A percentile compares a stretch with the other conserved stretches of the same genome.
phyloP scores from a whole-genome alignment of 495 filamentous ascomycete genomes.

The Penicillium silybi region DNA sequence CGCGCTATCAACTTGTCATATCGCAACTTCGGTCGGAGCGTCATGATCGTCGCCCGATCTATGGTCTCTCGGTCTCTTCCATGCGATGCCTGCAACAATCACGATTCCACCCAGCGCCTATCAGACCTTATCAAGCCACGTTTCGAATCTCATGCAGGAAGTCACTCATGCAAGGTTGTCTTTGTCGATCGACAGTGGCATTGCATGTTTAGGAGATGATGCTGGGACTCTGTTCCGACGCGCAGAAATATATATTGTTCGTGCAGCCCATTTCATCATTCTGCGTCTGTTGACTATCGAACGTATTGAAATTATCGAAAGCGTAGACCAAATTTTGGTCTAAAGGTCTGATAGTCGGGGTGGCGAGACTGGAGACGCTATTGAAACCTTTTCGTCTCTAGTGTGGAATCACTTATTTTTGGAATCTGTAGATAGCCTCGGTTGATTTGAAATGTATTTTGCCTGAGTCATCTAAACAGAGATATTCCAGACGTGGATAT shows the following conservation, averaged over 20 bases:
- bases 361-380: background rate
- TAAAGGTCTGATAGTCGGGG: background rate
- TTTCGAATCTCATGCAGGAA: background rate
- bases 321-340: background rate
- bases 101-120: constrained; percentile 7
- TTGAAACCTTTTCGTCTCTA: background rate
- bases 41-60: constrained; percentile 14
- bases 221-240: background rate
- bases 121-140: background rate
- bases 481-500: background rate
- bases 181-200: background rate
- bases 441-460: background rate
- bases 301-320: background rate
- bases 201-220: background rate
- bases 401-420: background rate
- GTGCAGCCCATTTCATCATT: background rate
- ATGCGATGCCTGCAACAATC: constrained; percentile 7
- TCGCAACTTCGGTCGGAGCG: background rate
- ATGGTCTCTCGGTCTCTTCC: constrained; percentile 2
- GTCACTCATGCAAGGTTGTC: background rate
- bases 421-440: background rate
- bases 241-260: background rate
- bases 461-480: background rate
- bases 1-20: constrained; percentile 2
- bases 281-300: background rate